A percentile compares a stretch with the other conserved stretches of the same genome.
These are phyloP conservation scores for Talaromyces trachyspermus DNA, from an alignment of 495 filamentous ascomycete genomes.

Conservation along the genomic window DNA sequence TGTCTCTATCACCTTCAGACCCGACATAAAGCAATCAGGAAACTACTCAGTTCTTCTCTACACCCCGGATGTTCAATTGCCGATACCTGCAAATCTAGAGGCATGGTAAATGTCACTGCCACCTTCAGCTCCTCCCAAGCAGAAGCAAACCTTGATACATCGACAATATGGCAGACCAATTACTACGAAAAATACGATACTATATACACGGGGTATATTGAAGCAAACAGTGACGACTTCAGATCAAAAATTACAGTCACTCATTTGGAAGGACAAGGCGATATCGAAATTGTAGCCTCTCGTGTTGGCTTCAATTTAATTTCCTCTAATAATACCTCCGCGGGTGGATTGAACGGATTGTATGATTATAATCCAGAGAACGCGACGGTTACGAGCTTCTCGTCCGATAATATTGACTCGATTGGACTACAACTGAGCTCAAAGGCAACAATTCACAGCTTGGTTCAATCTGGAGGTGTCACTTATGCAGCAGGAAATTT, in stretches of 20 bases:
- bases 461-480: slow-evolving; percentile 50
- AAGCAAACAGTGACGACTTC: slow-evolving; percentile 66
- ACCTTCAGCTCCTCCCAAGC: slow-evolving; percentile 48
- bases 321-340: slow-evolving; percentile 32
- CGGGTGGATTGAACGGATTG: slow-evolving; percentile 72
- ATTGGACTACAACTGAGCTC: slow-evolving; percentile 60
- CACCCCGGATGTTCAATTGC: slow-evolving; percentile 87
- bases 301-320: slow-evolving; percentile 70
- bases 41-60: slow-evolving; percentile 84
- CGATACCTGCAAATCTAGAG: slow-evolving; percentile 64
- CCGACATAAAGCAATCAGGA: slow-evolving; percentile 81
- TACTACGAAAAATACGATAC: slow-evolving; percentile 90
- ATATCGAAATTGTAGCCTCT: slow-evolving; percentile 78
- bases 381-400: slow-evolving; percentile 54
- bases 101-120: slow-evolving; percentile 72
- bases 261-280: slow-evolving; percentile 56
- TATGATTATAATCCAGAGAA: slow-evolving; percentile 78
- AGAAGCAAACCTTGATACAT: slow-evolving; percentile 29
- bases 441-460: slow-evolving; percentile 55
- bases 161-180: slow-evolving; percentile 76
- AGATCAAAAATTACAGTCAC: slow-evolving; percentile 73
- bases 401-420: slow-evolving; percentile 62
- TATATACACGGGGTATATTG: slow-evolving; percentile 77
- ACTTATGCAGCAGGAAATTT: slow-evolving; percentile 86
- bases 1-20: slow-evolving; percentile 64